Percentiles rank a stretch among this genome's conserved stretches.
Conservation (phyloP, 2,329 filamentous ascomycete genomes). For the Colletotrichum musicola region DNA sequence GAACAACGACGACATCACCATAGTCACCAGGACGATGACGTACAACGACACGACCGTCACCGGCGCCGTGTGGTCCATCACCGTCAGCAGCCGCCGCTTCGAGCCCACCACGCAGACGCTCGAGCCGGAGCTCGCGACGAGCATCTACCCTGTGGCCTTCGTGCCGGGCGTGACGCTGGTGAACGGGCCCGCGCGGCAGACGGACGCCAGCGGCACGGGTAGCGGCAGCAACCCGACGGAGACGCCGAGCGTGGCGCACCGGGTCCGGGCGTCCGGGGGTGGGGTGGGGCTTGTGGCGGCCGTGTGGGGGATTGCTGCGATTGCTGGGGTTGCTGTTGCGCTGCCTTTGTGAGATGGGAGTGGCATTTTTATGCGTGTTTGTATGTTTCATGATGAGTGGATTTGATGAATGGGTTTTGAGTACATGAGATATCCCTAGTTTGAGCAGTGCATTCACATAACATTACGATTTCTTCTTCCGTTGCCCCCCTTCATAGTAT, state of each 20-base stretch:
- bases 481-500: background rate
- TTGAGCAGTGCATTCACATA: background rate
- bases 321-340: conserved; percentile 9
- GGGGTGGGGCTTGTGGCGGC: conserved; percentile 1
- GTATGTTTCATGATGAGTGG: no score
- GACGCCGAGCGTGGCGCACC: background rate
- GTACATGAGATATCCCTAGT: background rate
- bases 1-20: background rate
- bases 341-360: background rate
- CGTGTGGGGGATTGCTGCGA: conserved; percentile 8
- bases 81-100: background rate
- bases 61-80: background rate
- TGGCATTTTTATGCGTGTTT: no score
- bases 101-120: background rate
- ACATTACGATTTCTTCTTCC: background rate
- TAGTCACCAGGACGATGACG: conserved; percentile 9
- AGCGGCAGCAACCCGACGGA: background rate
- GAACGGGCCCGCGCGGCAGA: background rate
- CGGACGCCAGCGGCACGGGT: background rate
- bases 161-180: conserved; percentile 15
- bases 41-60: conserved; percentile 21
- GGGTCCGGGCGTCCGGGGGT: conserved; percentile 2
- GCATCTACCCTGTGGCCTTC: background rate
- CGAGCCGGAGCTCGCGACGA: background rate
- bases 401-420: background rate